phyloP scores from a whole-genome alignment of 805 yeast species.

The Lipomyces japonicus region DNA sequence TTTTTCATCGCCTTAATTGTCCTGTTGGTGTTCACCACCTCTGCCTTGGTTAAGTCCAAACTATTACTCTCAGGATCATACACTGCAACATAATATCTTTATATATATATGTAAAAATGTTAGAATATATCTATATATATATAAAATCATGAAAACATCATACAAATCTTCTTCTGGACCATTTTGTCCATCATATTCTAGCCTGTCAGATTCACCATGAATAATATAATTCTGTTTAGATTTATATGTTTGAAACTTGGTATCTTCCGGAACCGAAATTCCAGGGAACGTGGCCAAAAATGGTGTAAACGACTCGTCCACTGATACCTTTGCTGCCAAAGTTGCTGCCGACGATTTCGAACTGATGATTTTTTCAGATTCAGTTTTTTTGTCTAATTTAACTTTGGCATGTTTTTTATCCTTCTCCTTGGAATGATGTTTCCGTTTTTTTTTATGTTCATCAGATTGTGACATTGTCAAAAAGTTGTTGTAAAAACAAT shows the following conservation, averaged over 20 bases:
- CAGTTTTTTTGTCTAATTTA: background rate
- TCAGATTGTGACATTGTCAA: background rate
- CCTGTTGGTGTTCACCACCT: conserved; percentile 60
- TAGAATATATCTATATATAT: too few relatives aligned
- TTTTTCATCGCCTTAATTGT: conserved; percentile 58
- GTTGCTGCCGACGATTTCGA: background rate
- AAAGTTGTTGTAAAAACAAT: background rate
- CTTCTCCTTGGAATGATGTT: conserved; percentile 8
- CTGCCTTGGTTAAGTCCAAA: conserved; percentile 61
- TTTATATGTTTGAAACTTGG: conserved; percentile 60
- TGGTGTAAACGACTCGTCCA: conserved; percentile 14
- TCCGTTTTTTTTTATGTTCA: conserved; percentile 11
- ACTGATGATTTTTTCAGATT: background rate
- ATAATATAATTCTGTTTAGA: conserved; percentile 48
- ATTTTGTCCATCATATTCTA: conserved; percentile 66
- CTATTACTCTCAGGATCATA: conserved; percentile 65
- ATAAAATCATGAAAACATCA: background rate
- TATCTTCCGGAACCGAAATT: conserved; percentile 53
- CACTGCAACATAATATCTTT: conserved; percentile 67
- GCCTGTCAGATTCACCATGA: conserved; percentile 72
- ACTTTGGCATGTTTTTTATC: conserved; percentile 7
- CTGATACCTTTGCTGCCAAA: conserved; percentile 2
- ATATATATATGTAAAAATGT: conserved; percentile 5
- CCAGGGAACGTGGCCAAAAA: conserved; percentile 59
- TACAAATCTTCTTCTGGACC: conserved; percentile 38